Evolutionary conservation across 2,329 filamentous ascomycete species (phyloP), one percentile per base, ranked within the genome.

Genomic region (Botrytis fabae): DNA sequence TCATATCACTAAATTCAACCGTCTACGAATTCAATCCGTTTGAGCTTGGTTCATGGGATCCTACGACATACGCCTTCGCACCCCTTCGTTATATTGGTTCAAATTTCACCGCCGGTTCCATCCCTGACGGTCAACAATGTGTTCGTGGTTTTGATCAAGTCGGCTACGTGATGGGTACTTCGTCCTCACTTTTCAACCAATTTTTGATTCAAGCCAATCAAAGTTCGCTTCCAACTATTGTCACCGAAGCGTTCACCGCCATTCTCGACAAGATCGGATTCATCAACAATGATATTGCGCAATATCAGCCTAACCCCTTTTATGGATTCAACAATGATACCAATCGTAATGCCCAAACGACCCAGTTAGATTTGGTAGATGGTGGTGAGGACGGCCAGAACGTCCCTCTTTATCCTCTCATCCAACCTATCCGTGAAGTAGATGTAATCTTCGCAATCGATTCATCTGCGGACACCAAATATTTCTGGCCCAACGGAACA

Each of bases 111-210:
- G 85, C 83, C 9, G 93, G 93, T 32, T 79, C 80, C 12, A 81
- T 96, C 32, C 83, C 87, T 0, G 80, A 84, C 18, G 81, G 85
- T 72, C 86, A 87, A 61, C 80, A 83, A 42, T 97, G 95, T 79
- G 86, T 97, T 25, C 85, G 87, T 12, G 95, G 95, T 1, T 94
- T 94, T 75, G 95, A 97, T 82, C 94, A 94, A 78, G 88, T 88
- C 38, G 93, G 93, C 10, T 97, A 89, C 79, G 85, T 97, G 40
- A 94, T 97, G 89, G 94, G 94, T 69, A 97, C 94, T 0, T 94
- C 91, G 35, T 93, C 91, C 1, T 92, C 92, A 0, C 86, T 97
- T 2, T 97, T 97, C 86, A 97, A 97, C 83, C 85, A 90, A 78
- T 88, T 93, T 78, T 83, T 97, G 28, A 85, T 94, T 4, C 83